Evolutionary conservation across 306 rosid genomes (phyloP), one percentile per base, ranked within the genome.

Genomic region (Vachellia pachyceras): DNA sequence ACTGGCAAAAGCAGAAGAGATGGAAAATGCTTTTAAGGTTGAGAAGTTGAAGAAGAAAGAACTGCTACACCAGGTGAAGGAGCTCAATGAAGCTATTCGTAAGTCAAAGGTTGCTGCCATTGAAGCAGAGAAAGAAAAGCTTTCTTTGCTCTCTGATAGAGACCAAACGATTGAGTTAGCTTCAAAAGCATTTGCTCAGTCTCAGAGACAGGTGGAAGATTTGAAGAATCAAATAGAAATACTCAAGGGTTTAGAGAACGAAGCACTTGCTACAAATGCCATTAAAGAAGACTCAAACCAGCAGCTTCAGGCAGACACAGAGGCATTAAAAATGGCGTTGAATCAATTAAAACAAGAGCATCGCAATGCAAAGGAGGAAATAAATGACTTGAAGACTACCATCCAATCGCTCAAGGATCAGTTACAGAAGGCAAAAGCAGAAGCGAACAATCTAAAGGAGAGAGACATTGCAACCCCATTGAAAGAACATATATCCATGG

Each of bases 151-250:
- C 60, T 83, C 81, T 40, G 78, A 79, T 76, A 92, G 85, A 79
- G 89, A 92, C 64, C 79, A 82, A 3, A 76, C 91, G 54, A 83
- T 88, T 69, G 89, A 87, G 79, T 44, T 84, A 23, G 85, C 94
- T 12, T 65, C 45, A 76, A 80, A 54, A 64, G 86, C 82, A 47
- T 66, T 69, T 63, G 55, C 69, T 78, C 76, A 79, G 79, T 79
- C 82, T 39, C 85, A 86, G 58, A 77, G 72, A 14, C 75, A 81
- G 79, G 50, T 89, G 61, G 88, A 87, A 66, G 84, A 79, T 14
- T 57, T 79, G 85, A 80, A 75, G 74, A 83, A 84, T 41, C 80
- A 84, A 68, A 41, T 40, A 3, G 87, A 82, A 81, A 77, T 47
- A 14, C 57, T 85, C 45, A 44, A 63, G 58, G 85, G 69, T 75